Percentiles rank a stretch among this genome's conserved stretches.
phyloP scores from a whole-genome alignment of 768 basidiomycete genomes.

The Cystobasidium tubakii region DNA sequence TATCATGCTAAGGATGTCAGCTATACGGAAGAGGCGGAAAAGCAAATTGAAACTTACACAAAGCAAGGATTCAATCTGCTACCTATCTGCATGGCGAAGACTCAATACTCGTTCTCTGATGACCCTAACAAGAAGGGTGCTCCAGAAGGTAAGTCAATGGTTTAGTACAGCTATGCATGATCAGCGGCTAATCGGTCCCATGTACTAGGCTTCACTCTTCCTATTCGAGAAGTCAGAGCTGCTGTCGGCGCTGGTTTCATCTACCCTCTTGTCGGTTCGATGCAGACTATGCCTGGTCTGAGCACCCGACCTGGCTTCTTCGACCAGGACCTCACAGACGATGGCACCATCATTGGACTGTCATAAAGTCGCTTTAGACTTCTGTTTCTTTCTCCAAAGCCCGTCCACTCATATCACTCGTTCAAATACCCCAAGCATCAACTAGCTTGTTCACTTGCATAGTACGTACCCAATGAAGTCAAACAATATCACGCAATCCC shows the following conservation, averaged over 20 bases:
- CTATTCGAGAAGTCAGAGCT: conserved; percentile 77
- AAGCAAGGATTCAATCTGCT: conserved; percentile 74
- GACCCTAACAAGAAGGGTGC: conserved; percentile 85
- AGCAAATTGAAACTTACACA: conserved; percentile 84
- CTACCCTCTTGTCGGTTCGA: conserved; percentile 75
- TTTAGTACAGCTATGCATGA: no score
- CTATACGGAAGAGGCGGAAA: conserved; percentile 73
- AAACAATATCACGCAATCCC: background rate
- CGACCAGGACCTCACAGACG: conserved; percentile 41
- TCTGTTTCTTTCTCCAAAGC: background rate
- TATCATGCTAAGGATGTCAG: conserved; percentile 87
- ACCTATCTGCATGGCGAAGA: conserved; percentile 78
- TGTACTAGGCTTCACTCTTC: conserved; percentile 91
- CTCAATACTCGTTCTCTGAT: conserved; percentile 94
- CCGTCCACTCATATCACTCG: background rate
- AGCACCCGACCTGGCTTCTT: conserved; percentile 44
- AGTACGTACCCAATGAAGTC: background rate
- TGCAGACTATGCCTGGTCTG: conserved; percentile 98
- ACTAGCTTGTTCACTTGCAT: conserved; percentile 23
- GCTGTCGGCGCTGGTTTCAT: conserved; percentile 94
- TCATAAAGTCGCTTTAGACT: conserved; percentile 27
- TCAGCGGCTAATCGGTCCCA: no score
- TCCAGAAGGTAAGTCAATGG: conserved; percentile 59
- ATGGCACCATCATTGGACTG: conserved; percentile 44
- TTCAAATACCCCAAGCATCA: conserved; percentile 30